Base-by-base conservation (phyloP, 2,329 filamentous ascomycete species). In the Mycogone perniciosa region DNA sequence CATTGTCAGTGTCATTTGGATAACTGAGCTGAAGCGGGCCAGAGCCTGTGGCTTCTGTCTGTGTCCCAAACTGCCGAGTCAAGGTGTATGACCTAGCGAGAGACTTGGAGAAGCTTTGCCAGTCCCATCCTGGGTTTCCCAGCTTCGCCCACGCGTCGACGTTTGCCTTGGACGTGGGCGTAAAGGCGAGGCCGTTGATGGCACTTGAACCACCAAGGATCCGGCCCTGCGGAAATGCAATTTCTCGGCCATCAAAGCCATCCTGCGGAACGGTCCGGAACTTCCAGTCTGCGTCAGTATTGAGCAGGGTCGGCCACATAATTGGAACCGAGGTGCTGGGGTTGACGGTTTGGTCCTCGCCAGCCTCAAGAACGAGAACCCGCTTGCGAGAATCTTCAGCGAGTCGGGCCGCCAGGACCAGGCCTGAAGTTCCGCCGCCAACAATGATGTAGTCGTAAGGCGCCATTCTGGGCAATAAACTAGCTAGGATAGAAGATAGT, bases 71-170 rank as follows among this genome's bases (percentile, higher is more conserved):
- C 5, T 11, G 20, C 11, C 38, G 31, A n/a, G 49, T 51, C 44
- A 71, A 71, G 2, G 67, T 64, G 45, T 67, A 64, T 56, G n/a
- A 60, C 43, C 7, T 68, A 59, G 31, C 54, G 55, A 10, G 65
- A 53, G 5, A 56, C 55, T 45, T 60, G 52, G 7, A 59, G 49
- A 68, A 52, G 26, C 53, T 48, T 7, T 58, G 52, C 34, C 52
- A 64, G 41, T 59, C 53, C 62, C 62, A 64, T 13, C 59, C 60
- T 1, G 52, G 40, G 44, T 64, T 64, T 8, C 62, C 62, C 10
- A 63, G 59, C 7, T 52, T 48, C 11, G 44, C 54, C 62, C 62
- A 64, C 0, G 57, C 56, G 35, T 64, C 58, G 6, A 60, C 20
- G 8, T 48, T 46, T 13, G 34, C 46, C 40, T 49, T 44, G 6